A percentile compares a stretch with the other conserved stretches of the same genome.
Conservation (phyloP, 495 filamentous ascomycete genomes). For the Polyplosphaeria fusca region DNA sequence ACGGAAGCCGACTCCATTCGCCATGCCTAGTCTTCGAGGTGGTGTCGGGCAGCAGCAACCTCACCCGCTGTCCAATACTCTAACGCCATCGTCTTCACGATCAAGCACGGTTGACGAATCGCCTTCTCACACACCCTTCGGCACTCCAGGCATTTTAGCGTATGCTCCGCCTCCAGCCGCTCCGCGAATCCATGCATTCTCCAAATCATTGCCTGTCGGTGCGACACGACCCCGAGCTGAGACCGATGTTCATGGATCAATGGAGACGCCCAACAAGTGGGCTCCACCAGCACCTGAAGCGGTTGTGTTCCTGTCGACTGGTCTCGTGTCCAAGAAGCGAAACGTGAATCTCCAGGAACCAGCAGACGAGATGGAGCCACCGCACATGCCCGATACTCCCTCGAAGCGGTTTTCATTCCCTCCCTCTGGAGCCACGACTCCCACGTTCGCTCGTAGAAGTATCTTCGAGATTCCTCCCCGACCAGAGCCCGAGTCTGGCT, state of each 20-base stretch:
- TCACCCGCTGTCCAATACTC: slow-evolving; percentile 80
- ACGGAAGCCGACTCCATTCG: slow-evolving; percentile 42
- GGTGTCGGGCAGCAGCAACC: slow-evolving; percentile 46
- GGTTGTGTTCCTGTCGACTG: slow-evolving; percentile 89
- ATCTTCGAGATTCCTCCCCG: slow-evolving; percentile 53
- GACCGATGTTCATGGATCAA: slow-evolving; percentile 45
- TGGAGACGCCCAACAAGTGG: slow-evolving; percentile 80
- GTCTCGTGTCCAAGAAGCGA: slow-evolving; percentile 83
- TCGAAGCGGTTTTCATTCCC: slow-evolving; percentile 78
- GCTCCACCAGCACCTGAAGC: slow-evolving; percentile 78
- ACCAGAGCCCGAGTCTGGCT: slow-evolving; percentile 62
- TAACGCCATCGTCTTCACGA: slow-evolving; percentile 78
- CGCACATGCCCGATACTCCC: slow-evolving; percentile 85
- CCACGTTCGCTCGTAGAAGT: slow-evolving; percentile 44
- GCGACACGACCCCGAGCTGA: slow-evolving; percentile 41
- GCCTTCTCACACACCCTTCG: slow-evolving; percentile 56
- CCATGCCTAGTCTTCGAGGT: slow-evolving; percentile 37
- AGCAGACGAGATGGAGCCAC: slow-evolving; percentile 43
- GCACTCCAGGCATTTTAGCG: slow-evolving; percentile 45
- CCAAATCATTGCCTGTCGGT: slow-evolving; percentile 75
- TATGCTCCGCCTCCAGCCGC: slow-evolving; percentile 40
- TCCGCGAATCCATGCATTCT: slow-evolving; percentile 61
- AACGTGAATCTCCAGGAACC: slow-evolving; percentile 57
- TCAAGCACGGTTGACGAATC: slow-evolving; percentile 76
- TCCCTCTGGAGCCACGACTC: slow-evolving; percentile 44